Conservation (phyloP, 2,329 filamentous ascomycete species). For the Magnaporthales sp. region DNA sequence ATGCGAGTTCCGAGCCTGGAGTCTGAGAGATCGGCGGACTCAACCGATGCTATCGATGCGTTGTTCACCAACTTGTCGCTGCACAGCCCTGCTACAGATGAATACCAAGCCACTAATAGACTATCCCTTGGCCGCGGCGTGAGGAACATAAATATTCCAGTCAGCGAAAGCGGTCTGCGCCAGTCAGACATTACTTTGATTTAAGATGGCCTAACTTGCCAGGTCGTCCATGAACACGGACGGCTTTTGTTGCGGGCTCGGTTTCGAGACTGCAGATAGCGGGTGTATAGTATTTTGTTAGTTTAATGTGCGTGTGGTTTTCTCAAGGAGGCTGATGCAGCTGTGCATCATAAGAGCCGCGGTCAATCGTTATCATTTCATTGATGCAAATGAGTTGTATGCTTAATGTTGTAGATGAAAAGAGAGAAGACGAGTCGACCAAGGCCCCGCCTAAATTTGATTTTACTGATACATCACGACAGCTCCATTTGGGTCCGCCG, state of each 20-base stretch:
- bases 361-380: neutral
- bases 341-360: neutral
- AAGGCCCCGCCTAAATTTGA: neutral
- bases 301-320: neutral
- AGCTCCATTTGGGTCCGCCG: no score
- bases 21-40: neutral
- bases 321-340: neutral
- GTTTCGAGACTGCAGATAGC: neutral
- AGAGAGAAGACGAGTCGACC: neutral
- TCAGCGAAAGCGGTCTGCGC: neutral
- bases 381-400: neutral
- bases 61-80: neutral
- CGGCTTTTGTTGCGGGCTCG: neutral
- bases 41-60: neutral
- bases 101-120: neutral
- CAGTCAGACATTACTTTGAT: neutral
- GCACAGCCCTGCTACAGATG: neutral
- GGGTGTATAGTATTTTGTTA: neutral
- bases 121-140: neutral
- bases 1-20: neutral
- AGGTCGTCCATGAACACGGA: neutral
- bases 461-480: neutral
- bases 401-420: neutral
- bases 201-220: neutral
- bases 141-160: neutral